Conservation (phyloP, 805 yeast species). For the Cyberlindnera veronae region DNA sequence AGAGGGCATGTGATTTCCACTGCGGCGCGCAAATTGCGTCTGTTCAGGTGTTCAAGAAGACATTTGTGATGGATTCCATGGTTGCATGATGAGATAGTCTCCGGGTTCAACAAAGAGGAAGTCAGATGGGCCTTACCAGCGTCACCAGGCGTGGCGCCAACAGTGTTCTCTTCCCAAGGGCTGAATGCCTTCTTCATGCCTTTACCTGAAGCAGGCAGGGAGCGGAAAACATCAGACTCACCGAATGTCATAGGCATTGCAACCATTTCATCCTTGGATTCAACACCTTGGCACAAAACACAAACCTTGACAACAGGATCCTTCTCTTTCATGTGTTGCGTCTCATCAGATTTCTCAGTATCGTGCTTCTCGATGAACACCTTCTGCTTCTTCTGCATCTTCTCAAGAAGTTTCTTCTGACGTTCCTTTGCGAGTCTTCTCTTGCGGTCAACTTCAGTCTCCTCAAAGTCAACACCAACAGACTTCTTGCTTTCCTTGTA, state of each 20-base stretch:
- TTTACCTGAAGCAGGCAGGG: constrained; percentile 17
- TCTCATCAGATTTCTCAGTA: constrained; percentile 34
- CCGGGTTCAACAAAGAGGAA: neutral
- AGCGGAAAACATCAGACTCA: constrained; percentile 29
- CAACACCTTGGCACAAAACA: constrained; percentile 57
- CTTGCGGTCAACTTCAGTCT: constrained; percentile 52
- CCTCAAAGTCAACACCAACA: constrained; percentile 36
- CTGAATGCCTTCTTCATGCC: constrained; percentile 14
- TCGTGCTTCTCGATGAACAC: constrained; percentile 60
- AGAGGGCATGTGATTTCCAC: constrained; percentile 66
- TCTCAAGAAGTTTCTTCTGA: constrained; percentile 57
- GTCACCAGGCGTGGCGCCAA: constrained; percentile 25
- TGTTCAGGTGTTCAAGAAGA: constrained; percentile 57
- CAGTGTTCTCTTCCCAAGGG: constrained; percentile 23
- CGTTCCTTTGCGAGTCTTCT: constrained; percentile 59
- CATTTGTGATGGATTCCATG: constrained; percentile 90
- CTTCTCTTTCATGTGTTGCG: constrained; percentile 23
- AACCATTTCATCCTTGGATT: constrained; percentile 42
- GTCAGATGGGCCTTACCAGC: constrained; percentile 25
- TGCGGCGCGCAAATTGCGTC: constrained; percentile 48
- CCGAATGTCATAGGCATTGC: constrained; percentile 55
- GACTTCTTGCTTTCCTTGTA: constrained; percentile 47
- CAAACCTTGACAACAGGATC: constrained; percentile 36
- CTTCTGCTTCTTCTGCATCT: constrained; percentile 69
- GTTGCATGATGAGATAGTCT: constrained; percentile 63